Evolutionary conservation across 75 land plant genomes (phyloP).

Genomic region (Ceratopteris richardii): DNA sequence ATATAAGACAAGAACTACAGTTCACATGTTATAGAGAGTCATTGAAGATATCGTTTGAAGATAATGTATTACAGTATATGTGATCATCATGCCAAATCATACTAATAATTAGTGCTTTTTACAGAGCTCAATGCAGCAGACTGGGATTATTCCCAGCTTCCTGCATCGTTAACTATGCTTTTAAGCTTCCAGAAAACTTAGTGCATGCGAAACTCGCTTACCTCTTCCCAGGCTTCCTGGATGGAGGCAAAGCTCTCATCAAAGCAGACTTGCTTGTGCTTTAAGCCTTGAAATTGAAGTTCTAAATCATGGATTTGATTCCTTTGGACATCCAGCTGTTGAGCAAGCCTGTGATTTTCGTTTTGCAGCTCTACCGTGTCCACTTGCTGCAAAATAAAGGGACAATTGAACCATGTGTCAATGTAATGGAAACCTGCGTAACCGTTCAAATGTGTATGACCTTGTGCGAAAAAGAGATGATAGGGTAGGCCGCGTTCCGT

Average conservation of each 20-base stretch:
- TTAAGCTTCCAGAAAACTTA: no score
- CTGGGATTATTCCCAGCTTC: no score
- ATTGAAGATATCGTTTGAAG: no score
- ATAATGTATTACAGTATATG: no score
- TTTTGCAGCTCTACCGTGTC: slow-evolving; percentile 32
- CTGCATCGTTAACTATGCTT: no score
- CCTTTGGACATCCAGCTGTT: slow-evolving; percentile 32
- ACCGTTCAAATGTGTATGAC: not conserved
- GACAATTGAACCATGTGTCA: not conserved
- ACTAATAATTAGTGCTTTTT: no score
- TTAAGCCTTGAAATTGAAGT: slow-evolving; percentile 16
- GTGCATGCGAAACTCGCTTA: no score
- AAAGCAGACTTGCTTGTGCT: slow-evolving; percentile 27
- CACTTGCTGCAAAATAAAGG: slow-evolving; percentile 15
- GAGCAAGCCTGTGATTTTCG: slow-evolving; percentile 36
- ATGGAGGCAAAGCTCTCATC: slow-evolving; percentile 29
- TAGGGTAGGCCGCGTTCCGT: no score
- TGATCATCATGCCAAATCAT: no score
- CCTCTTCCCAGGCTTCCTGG: slow-evolving; percentile 31
- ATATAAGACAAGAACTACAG: no score
- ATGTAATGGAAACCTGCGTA: not conserved
- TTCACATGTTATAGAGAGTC: no score
- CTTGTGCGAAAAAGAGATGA: not conserved
- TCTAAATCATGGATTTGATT: slow-evolving; percentile 25
- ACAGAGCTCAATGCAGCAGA: no score